Conservation (phyloP, 1,284 basidiomycete species). For the Ustilago xerochloae region DNA sequence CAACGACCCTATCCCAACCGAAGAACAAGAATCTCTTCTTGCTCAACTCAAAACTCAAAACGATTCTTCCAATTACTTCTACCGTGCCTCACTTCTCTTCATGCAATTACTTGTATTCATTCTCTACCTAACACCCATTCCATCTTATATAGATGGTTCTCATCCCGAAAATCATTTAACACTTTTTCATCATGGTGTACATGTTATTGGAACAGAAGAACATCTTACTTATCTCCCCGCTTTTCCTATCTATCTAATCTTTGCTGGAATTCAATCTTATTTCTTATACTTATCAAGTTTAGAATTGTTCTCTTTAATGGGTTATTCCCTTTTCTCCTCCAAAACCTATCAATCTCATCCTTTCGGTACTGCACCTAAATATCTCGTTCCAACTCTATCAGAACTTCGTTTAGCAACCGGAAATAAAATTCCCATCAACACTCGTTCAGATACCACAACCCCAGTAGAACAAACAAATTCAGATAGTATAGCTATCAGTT, state of each 20-base stretch:
- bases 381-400: constrained; percentile 56
- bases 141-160: constrained; percentile 60
- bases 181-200: constrained; percentile 56
- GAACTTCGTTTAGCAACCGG: constrained; percentile 56
- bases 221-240: constrained; percentile 65
- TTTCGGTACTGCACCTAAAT: constrained; percentile 64
- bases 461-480: constrained; percentile 10
- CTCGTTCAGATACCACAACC: constrained; percentile 29
- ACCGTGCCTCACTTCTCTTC: constrained; percentile 52
- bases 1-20: constrained; percentile 38
- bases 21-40: constrained; percentile 62
- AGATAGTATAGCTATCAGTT: constrained; percentile 26
- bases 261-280: constrained; percentile 51
- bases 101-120: constrained; percentile 53
- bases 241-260: constrained; percentile 63
- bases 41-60: constrained; percentile 50
- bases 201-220: constrained; percentile 60
- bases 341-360: constrained; percentile 57
- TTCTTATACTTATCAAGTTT: constrained; percentile 43
- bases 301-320: constrained; percentile 56
- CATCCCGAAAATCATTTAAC: constrained; percentile 65
- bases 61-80: constrained; percentile 62
- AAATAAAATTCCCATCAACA: constrained; percentile 25
- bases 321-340: constrained; percentile 21
- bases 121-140: constrained; percentile 63